Evolutionary conservation across 306 rosid genomes (phyloP), one percentile per base, ranked within the genome.

Genomic region (Prunus mongolica): DNA sequence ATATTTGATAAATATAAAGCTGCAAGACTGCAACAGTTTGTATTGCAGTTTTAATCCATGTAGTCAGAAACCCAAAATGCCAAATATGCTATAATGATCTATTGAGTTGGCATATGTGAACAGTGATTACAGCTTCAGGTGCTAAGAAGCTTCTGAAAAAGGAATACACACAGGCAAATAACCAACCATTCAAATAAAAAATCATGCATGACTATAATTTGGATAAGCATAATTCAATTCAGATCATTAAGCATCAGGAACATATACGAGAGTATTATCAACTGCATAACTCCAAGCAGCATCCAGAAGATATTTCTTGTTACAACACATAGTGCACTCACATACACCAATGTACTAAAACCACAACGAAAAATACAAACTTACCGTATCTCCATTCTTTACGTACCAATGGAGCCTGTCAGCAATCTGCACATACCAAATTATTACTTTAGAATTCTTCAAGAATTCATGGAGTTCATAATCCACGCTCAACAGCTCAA

Each of bases 321-420:
- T 30, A 46, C 16, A 72, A 68, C 24, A 16, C 27, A 67, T 1
- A 41, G n/a, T 72, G 61, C 50, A 41, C 34, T 60, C 64, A 69
- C 45, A 72, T 76, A 65, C 44, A 63, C 38, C 16, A 5, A 28
- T 34, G 47, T 13, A 71, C 20, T 71, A 34, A n/a, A n/a, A 56
- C 34, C n/a, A 24, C 20, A 14, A 27, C 55, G 1, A 49, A 3
- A 27, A 24, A 56, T 11, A 30, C 78, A 76, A 38, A 66, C 91
- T 80, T 87, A 92, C 99, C 79, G 67, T 92, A 83, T 95, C 97
- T 61, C 85, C 96, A 79, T 81, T 80, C 82, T 87, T 81, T 68
- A 78, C 88, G 78, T 92, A 92, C 84, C 92, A 88, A 67, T 88
- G 97, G 64, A 92, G 91, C 83, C 77, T 92, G 71, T 88, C 88